These are phyloP conservation scores for Cryptosporidium muris DNA, from an alignment of 169 alveolate genomes.

Conservation along the genomic window DNA sequence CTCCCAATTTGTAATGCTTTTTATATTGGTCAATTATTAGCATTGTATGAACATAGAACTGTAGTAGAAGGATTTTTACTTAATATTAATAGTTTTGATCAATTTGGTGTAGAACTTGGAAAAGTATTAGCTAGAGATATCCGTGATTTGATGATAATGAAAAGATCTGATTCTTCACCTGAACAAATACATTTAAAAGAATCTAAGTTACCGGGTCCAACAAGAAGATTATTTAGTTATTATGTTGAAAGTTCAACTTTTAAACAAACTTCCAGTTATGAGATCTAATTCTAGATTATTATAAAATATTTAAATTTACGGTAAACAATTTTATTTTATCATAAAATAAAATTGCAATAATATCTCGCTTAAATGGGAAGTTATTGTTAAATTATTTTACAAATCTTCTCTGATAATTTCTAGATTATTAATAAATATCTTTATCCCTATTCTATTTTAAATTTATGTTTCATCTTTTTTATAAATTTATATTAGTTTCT, in stretches of 20 bases:
- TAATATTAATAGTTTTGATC: constrained; percentile 97
- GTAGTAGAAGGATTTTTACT: constrained; percentile 96
- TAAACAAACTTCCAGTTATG: no score
- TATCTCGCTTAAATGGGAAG: no score
- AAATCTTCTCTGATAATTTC: no score
- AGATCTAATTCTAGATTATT: no score
- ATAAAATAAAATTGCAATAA: no score
- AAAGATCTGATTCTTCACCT: constrained; percentile 39
- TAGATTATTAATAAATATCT: neutral
- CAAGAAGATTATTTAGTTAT: constrained; percentile 68
- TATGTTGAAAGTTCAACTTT: constrained; percentile 24
- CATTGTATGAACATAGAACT: constrained; percentile 97
- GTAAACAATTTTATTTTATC: no score
- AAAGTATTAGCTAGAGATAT: constrained; percentile 83
- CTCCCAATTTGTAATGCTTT: constrained; percentile 87
- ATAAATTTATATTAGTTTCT: neutral
- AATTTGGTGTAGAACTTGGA: constrained; percentile 98
- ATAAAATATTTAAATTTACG: no score
- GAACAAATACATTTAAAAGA: constrained; percentile 48
- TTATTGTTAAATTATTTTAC: no score
- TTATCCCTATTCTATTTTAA: neutral
- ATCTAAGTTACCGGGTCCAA: constrained; percentile 71
- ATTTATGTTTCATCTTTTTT: neutral
- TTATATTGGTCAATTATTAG: constrained; percentile 92
- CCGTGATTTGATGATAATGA: constrained; percentile 45